Evolutionary conservation across 2,329 filamentous ascomycete genomes (phyloP).

Genomic region (Diplodia sapinea): DNA sequence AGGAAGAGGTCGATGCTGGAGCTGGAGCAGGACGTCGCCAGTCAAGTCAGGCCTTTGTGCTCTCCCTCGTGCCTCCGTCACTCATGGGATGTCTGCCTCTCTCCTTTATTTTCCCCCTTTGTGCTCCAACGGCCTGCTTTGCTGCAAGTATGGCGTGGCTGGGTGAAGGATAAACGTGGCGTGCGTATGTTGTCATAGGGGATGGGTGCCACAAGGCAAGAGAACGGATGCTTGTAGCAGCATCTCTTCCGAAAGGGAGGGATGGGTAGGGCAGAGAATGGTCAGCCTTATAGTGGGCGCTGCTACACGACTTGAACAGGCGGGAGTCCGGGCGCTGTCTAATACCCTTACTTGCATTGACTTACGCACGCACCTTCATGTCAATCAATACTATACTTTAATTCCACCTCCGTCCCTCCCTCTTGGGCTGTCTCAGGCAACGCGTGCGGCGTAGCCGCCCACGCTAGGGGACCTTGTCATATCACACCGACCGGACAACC

Average conservation of each 20-base stretch:
- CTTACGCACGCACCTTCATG: slow-evolving; percentile 11
- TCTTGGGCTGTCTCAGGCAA: slow-evolving; percentile 2
- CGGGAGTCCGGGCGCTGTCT: slow-evolving; percentile 12
- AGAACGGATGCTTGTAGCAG: neutral
- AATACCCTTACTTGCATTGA: slow-evolving; percentile 16
- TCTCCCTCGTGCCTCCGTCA: neutral
- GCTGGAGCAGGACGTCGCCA: neutral
- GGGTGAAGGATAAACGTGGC: neutral
- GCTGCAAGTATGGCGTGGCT: slow-evolving; percentile 1
- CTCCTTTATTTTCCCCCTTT: slow-evolving; percentile 11
- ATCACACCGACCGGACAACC: slow-evolving; percentile 15
- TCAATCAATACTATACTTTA: slow-evolving; percentile 21
- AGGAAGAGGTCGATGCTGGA: neutral
- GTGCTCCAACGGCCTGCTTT: neutral
- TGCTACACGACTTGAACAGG: slow-evolving; percentile 12
- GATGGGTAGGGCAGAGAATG: slow-evolving; percentile 3
- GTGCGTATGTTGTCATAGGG: neutral
- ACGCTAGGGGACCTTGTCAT: slow-evolving; percentile 19
- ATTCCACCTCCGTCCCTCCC: slow-evolving; percentile 14
- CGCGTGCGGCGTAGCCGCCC: slow-evolving; percentile 3
- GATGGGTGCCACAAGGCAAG: slow-evolving; percentile 16
- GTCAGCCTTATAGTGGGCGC: slow-evolving; percentile 23
- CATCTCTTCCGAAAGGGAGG: slow-evolving; percentile 16
- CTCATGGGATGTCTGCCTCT: slow-evolving; percentile 6
- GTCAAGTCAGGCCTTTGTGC: neutral